A percentile compares a stretch with the other conserved stretches of the same genome.
Conservation (phyloP, 225 moss, liverwort and hornwort species). For the Sphagnum tenellum region DNA sequence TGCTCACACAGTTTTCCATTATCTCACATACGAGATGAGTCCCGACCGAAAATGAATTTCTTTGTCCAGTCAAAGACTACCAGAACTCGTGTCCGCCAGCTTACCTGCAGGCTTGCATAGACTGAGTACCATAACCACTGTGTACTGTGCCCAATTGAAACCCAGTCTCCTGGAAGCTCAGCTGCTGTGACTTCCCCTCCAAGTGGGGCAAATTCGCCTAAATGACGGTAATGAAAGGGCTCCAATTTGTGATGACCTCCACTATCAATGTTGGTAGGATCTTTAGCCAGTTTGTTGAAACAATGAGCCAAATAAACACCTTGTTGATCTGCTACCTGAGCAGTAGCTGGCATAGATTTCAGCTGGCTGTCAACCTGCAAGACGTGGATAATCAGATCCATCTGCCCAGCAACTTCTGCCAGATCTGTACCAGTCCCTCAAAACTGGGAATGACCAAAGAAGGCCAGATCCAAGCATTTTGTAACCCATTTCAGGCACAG, state of each 20-base stretch:
- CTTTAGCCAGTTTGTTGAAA: slow-evolving; percentile 48
- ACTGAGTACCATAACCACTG: slow-evolving; percentile 99
- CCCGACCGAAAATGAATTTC: slow-evolving; percentile 67
- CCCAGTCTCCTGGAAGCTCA: slow-evolving; percentile 96
- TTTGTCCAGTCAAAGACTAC: slow-evolving; percentile 80
- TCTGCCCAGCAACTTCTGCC: too few species aligned
- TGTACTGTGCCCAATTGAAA: slow-evolving; percentile 89
- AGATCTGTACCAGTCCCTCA: too few species aligned
- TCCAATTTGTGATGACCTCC: slow-evolving; percentile 56
- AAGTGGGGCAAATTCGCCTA: slow-evolving; percentile 90
- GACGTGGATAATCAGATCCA: too few species aligned
- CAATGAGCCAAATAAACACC: slow-evolving; percentile 63
- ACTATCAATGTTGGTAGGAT: slow-evolving; percentile 60
- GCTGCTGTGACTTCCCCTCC: slow-evolving; percentile 84
- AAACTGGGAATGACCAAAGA: too few species aligned
- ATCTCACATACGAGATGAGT: slow-evolving; percentile 67
- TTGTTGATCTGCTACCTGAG: slow-evolving; percentile 95
- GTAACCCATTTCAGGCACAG: too few species aligned
- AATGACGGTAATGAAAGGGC: slow-evolving; percentile 76
- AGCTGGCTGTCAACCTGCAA: slow-evolving; percentile 72
- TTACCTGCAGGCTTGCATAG: slow-evolving; percentile 87
- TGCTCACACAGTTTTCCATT: too few species aligned
- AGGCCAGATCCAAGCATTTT: too few species aligned
- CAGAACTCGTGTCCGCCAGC: slow-evolving; percentile 76
- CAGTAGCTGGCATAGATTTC: slow-evolving; percentile 80